Conservation (phyloP, 768 basidiomycete species). For the Phlebiopsis gigantea region DNA sequence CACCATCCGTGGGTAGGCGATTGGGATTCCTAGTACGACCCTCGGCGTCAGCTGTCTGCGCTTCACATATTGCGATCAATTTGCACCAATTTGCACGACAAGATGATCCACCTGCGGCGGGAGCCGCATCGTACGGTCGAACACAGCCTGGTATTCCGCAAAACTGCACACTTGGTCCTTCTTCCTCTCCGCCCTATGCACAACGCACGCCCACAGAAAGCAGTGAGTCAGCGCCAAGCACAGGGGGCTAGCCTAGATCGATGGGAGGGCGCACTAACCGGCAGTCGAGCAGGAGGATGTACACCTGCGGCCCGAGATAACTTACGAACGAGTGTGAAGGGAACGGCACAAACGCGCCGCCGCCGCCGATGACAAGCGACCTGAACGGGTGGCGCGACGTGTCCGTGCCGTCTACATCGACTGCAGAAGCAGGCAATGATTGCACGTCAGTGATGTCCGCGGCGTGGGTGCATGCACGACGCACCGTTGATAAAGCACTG, state of each 20-base stretch:
- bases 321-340: constrained; percentile 81
- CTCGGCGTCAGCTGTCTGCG: neutral
- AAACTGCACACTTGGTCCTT: constrained; percentile 76
- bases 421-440: constrained; percentile 31
- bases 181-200: constrained; percentile 75
- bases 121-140: constrained; percentile 53
- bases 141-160: constrained; percentile 67
- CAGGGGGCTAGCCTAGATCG: neutral
- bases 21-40: constrained; percentile 69
- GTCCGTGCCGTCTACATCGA: constrained; percentile 68
- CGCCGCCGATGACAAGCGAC: constrained; percentile 68
- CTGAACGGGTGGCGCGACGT: constrained; percentile 64
- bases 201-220: neutral
- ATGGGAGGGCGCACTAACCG: constrained; percentile 41
- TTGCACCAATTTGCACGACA: constrained; percentile 69
- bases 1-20: constrained; percentile 92
- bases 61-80: neutral
- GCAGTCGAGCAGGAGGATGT: constrained; percentile 76
- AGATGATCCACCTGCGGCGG: constrained; percentile 75
- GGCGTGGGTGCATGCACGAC: constrained; percentile 16
- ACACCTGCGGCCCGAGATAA: constrained; percentile 73
- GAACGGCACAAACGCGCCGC: constrained; percentile 72
- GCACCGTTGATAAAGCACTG: constrained; percentile 85
- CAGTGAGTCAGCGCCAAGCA: too few species aligned
- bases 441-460: neutral